Evolutionary conservation across 2,329 filamentous ascomycete genomes (phyloP).

Genomic region (Pseudocercospora pini-densiflorae): DNA sequence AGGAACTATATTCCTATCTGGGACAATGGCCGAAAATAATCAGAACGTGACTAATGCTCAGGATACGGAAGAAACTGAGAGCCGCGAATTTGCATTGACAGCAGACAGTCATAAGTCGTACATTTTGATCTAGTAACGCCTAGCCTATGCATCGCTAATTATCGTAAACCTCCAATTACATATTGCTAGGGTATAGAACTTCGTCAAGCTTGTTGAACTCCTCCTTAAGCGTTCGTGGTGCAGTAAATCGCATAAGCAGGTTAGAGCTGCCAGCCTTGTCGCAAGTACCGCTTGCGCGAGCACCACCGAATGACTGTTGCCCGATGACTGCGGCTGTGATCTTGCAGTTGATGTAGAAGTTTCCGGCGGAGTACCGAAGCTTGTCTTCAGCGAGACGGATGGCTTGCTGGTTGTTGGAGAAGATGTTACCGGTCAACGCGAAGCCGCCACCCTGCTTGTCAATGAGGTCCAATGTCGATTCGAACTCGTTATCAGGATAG

Average conservation of each 20-base stretch:
- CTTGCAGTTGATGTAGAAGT: constrained; percentile 87
- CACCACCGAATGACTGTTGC: constrained; percentile 50
- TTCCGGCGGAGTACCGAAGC: constrained; percentile 73
- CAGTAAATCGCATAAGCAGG: constrained; percentile 57
- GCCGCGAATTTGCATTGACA: background rate
- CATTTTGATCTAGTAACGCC: constrained; percentile 5
- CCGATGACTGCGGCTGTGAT: constrained; percentile 55
- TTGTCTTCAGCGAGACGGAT: constrained; percentile 70
- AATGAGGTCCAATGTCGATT: constrained; percentile 63
- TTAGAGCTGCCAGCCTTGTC: constrained; percentile 61
- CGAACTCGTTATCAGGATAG: constrained; percentile 66
- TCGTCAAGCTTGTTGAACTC: constrained; percentile 53
- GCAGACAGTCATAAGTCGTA: background rate
- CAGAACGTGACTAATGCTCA: background rate
- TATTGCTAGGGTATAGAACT: constrained; percentile 58
- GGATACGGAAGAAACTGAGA: background rate
- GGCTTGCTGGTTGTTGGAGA: constrained; percentile 69
- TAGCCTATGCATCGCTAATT: constrained; percentile 4
- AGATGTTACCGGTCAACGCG: constrained; percentile 74
- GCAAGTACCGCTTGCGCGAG: constrained; percentile 59
- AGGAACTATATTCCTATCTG: background rate
- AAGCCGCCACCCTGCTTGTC: constrained; percentile 72
- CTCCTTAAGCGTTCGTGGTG: constrained; percentile 60
- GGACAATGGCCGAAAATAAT: background rate
- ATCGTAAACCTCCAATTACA: constrained; percentile 1